phyloP scores from a whole-genome alignment of 2,329 filamentous ascomycete species.

The Botrytis galanthina region DNA sequence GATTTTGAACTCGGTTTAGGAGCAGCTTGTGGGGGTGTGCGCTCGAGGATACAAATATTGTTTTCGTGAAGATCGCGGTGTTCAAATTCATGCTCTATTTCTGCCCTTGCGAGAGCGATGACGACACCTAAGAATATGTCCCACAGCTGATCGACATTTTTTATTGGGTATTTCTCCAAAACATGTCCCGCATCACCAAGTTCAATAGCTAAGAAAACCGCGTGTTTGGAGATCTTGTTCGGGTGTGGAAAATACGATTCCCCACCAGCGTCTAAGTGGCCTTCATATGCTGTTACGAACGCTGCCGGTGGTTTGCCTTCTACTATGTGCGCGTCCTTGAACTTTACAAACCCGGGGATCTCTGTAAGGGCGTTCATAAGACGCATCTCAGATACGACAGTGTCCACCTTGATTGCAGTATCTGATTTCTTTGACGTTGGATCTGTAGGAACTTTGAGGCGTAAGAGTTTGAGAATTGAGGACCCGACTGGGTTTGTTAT shows the following conservation, averaged over 20 bases:
- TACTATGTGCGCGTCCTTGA: slow-evolving; percentile 63
- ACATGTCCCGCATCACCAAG: slow-evolving; percentile 61
- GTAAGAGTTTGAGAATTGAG: slow-evolving; percentile 64
- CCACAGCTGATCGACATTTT: slow-evolving; percentile 54
- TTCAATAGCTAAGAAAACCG: slow-evolving; percentile 60
- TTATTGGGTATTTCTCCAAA: slow-evolving; percentile 56
- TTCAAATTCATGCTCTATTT: slow-evolving; percentile 59
- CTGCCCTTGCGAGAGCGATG: slow-evolving; percentile 58
- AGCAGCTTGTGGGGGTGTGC: background rate
- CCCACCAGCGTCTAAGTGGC: slow-evolving; percentile 33
- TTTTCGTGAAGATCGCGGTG: slow-evolving; percentile 66
- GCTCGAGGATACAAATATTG: slow-evolving; percentile 54
- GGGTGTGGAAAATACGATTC: slow-evolving; percentile 59
- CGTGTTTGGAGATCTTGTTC: slow-evolving; percentile 56
- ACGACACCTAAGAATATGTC: slow-evolving; percentile 61
- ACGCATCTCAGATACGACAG: slow-evolving; percentile 57
- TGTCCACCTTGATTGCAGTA: slow-evolving; percentile 39
- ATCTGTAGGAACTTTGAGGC: slow-evolving; percentile 43
- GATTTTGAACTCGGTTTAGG: background rate
- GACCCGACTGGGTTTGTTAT: slow-evolving; percentile 58
- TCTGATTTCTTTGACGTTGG: slow-evolving; percentile 24
- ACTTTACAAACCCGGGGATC: slow-evolving; percentile 63
- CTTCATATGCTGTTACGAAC: slow-evolving; percentile 53
- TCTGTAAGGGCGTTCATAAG: slow-evolving; percentile 64
- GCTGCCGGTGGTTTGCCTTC: slow-evolving; percentile 53